These are phyloP conservation scores for Hypomontagnella submonticulosa DNA, from an alignment of 495 filamentous ascomycete species.

Conservation along the genomic window DNA sequence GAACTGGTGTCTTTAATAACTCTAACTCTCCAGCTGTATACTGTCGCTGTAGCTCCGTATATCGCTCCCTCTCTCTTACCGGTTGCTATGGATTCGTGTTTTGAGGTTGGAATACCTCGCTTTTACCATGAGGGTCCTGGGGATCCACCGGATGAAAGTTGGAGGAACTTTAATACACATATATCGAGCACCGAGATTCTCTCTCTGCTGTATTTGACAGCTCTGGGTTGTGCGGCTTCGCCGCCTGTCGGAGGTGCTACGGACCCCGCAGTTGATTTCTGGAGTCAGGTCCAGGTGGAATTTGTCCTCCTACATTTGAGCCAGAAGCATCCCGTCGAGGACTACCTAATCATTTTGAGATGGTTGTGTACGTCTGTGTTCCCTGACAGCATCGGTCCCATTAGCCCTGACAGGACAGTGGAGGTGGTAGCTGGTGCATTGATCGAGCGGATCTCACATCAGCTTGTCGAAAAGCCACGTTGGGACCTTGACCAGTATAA, in stretches of 20 bases:
- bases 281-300: conserved; percentile 59
- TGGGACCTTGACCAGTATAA: conserved; percentile 50
- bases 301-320: conserved; percentile 58
- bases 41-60: conserved; percentile 53
- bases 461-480: conserved; percentile 51
- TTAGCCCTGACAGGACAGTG: conserved; percentile 49
- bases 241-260: conserved; percentile 30
- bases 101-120: conserved; percentile 48
- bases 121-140: conserved; percentile 42
- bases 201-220: conserved; percentile 53
- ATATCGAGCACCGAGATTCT: conserved; percentile 56
- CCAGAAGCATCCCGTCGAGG: conserved; percentile 56
- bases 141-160: conserved; percentile 40
- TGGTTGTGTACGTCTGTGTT: conserved; percentile 57
- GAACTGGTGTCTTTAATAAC: conserved; percentile 53
- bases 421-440: conserved; percentile 49
- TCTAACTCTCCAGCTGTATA: conserved; percentile 55
- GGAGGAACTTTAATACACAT: conserved; percentile 38
- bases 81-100: conserved; percentile 52
- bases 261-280: conserved; percentile 52
- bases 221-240: conserved; percentile 51
- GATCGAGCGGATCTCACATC: conserved; percentile 55
- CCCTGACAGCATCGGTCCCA: conserved; percentile 57
- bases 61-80: conserved; percentile 56
- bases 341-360: conserved; percentile 54